Percentiles rank a stretch among this genome's conserved stretches.
Evolutionary conservation across 257 asterid genomes (phyloP).

Genomic region (Penstemon newberryi): DNA sequence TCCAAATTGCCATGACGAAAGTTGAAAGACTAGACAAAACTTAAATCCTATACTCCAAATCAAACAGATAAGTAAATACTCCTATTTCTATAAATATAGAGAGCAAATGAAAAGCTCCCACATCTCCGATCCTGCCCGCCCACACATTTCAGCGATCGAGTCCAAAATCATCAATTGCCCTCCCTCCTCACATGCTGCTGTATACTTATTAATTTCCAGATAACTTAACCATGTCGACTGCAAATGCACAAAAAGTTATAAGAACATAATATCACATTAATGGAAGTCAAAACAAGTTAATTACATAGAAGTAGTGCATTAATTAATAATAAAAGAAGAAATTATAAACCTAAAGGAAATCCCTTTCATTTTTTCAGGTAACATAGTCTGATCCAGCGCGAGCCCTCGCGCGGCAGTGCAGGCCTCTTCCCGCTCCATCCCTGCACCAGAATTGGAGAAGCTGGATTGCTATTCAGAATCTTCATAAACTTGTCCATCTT

Average conservation of each 20-base stretch:
- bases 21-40: background rate
- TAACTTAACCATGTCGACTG: background rate
- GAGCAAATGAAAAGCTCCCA: background rate
- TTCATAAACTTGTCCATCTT: slow-evolving; percentile 36
- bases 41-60: background rate
- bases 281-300: background rate
- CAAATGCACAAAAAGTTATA: background rate
- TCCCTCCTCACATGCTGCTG: background rate
- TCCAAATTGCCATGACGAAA: background rate
- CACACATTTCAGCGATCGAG: background rate
- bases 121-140: background rate
- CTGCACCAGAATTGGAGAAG: slow-evolving; percentile 35
- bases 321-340: background rate
- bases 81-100: too few species aligned
- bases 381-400: slow-evolving; percentile 14
- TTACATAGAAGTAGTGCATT: background rate
- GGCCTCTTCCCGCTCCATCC: slow-evolving; percentile 34
- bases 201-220: background rate
- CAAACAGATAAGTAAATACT: background rate
- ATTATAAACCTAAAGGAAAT: background rate
- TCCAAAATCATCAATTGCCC: background rate
- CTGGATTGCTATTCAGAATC: slow-evolving; percentile 45
- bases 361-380: slow-evolving; percentile 1
- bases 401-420: slow-evolving; percentile 42
- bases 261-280: background rate